Conservation (phyloP, 2,329 filamentous ascomycete genomes). For the Westerdykella sp. region DNA sequence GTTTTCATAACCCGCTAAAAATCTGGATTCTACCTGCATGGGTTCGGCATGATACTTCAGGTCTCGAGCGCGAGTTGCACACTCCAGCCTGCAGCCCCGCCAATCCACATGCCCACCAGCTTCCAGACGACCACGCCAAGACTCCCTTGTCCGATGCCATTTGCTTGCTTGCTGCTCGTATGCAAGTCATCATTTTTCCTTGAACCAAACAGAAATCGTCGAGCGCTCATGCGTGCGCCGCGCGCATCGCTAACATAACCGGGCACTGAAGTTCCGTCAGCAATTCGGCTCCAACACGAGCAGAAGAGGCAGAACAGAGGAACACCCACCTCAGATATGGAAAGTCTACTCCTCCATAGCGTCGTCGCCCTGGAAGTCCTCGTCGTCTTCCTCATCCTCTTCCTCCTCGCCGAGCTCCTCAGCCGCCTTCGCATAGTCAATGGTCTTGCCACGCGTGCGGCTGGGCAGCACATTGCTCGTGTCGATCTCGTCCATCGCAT, state of each 20-base stretch:
- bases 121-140: slow-evolving; percentile 15
- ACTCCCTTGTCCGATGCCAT: slow-evolving; percentile 15
- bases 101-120: slow-evolving; percentile 7
- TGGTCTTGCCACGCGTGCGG: slow-evolving; percentile 85
- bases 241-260: no score
- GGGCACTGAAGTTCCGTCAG: no score
- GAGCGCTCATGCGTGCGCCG: slow-evolving; percentile 10
- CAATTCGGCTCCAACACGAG: no score
- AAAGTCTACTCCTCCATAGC: slow-evolving; percentile 59
- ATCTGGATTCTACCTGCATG: no score
- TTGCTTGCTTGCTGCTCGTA: neutral
- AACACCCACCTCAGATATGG: neutral
- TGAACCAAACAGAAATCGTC: slow-evolving; percentile 4
- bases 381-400: slow-evolving; percentile 73
- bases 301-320: no score
- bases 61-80: no score
- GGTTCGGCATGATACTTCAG: no score
- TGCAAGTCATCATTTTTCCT: slow-evolving; percentile 9
- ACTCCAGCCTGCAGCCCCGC: no score
- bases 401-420: slow-evolving; percentile 68
- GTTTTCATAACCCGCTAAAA: no score
- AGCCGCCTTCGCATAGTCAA: slow-evolving; percentile 89
- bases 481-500: slow-evolving; percentile 88
- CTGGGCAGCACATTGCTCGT: slow-evolving; percentile 74
- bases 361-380: slow-evolving; percentile 58